Percentiles rank a stretch among this genome's conserved stretches.
Evolutionary conservation across 1,284 basidiomycete genomes (phyloP).

Genomic region (Schizophyllum amplum): DNA sequence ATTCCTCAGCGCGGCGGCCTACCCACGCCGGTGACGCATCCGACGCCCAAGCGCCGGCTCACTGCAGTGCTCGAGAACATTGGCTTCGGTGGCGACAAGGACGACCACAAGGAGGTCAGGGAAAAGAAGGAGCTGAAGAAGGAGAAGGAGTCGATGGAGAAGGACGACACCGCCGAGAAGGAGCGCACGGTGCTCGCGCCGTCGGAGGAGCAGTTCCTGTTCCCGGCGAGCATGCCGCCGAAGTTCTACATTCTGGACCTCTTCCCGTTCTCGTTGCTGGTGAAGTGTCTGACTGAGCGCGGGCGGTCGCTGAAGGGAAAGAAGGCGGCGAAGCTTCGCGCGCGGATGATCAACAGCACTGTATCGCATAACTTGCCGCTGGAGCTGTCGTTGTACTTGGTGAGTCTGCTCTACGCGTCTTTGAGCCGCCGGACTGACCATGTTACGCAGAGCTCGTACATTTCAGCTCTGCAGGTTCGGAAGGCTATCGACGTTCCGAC

Average conservation of each 20-base stretch:
- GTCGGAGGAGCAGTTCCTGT: constrained; percentile 37
- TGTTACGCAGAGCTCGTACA: constrained; percentile 48
- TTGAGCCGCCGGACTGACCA: background rate
- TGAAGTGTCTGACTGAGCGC: constrained; percentile 33
- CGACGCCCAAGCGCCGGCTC: background rate
- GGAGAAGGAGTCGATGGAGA: no score
- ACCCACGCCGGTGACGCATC: background rate
- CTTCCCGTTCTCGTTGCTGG: constrained; percentile 62
- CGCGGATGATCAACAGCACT: constrained; percentile 34
- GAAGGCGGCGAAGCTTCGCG: constrained; percentile 46
- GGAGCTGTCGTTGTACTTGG: constrained; percentile 68
- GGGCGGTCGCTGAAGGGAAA: constrained; percentile 48
- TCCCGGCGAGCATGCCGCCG: constrained; percentile 55
- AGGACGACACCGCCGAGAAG: background rate
- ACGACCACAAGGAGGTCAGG: background rate
- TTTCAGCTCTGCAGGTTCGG: constrained; percentile 50
- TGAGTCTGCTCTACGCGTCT: constrained; percentile 22
- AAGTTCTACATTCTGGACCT: constrained; percentile 56
- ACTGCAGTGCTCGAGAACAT: background rate
- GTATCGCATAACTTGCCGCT: constrained; percentile 64
- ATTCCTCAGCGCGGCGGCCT: background rate
- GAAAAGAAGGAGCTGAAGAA: constrained; percentile 10
- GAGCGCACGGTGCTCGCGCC: constrained; percentile 19
- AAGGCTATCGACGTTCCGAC: constrained; percentile 61
- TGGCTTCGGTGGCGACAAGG: no score